A percentile compares a stretch with the other conserved stretches of the same genome.
phyloP scores from a whole-genome alignment of 2,329 filamentous ascomycete genomes.

The Bipolaris bicolor region DNA sequence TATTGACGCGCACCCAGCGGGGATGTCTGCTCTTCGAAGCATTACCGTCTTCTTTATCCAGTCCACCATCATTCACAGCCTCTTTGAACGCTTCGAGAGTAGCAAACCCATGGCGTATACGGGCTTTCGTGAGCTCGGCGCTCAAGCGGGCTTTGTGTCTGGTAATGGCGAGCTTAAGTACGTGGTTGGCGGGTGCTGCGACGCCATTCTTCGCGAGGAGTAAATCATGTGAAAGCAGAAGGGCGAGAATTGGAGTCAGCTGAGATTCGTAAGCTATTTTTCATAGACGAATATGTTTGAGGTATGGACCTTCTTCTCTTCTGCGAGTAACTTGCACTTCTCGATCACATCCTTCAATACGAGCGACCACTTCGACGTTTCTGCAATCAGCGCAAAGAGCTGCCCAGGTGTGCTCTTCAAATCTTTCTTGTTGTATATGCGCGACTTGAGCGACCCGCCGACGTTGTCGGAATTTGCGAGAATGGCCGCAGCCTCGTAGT shows the following conservation, averaged over 20 bases:
- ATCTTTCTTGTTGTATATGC: conserved; percentile 75
- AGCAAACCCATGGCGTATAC: conserved; percentile 72
- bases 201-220: conserved; percentile 82
- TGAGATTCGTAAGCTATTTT: conserved; percentile 48
- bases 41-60: conserved; percentile 40
- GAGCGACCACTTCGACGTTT: conserved; percentile 88
- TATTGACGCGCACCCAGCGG: conserved; percentile 92
- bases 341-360: conserved; percentile 92
- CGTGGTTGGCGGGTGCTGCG: conserved; percentile 78
- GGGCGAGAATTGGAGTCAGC: conserved; percentile 79
- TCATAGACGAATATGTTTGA: neutral
- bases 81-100: conserved; percentile 70
- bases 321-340: conserved; percentile 72
- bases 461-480: conserved; percentile 67
- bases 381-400: conserved; percentile 84
- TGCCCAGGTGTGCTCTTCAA: conserved; percentile 80
- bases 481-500: conserved; percentile 85
- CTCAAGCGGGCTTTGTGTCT: conserved; percentile 80
- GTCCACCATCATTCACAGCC: conserved; percentile 57
- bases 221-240: conserved; percentile 86
- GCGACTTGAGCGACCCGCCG: conserved; percentile 85
- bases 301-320: conserved; percentile 77
- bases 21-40: conserved; percentile 65
- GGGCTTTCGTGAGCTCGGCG: conserved; percentile 81
- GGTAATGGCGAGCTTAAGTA: conserved; percentile 75